Evolutionary conservation across 2,329 filamentous ascomycete species (phyloP).

Genomic region (Nannizzia gypsea): DNA sequence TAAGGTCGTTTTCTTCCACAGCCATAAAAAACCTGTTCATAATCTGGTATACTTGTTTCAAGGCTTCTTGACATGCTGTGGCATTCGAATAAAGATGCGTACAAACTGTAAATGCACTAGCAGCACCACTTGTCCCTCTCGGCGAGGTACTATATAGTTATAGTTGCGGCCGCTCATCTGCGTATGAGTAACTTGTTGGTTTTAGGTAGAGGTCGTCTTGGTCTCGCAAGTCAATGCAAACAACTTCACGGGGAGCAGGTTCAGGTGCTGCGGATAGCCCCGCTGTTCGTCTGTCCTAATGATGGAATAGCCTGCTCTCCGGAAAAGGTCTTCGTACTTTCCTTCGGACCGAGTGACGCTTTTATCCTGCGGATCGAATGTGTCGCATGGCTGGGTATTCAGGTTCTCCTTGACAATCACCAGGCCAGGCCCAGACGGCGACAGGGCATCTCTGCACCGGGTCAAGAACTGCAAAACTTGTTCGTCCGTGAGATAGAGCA

Average conservation of each 20-base stretch:
- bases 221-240: conserved; percentile 52
- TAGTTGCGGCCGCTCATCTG: not conserved
- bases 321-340: conserved; percentile 60
- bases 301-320: conserved; percentile 55
- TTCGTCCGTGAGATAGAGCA: conserved; percentile 65
- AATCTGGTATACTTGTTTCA: not conserved
- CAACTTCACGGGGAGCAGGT: conserved; percentile 61
- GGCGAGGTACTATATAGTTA: not conserved
- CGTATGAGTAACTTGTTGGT: no score
- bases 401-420: conserved; percentile 77
- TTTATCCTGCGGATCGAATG: conserved; percentile 64
- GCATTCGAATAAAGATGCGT: not conserved
- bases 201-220: not conserved
- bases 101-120: not conserved
- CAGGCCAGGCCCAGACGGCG: conserved; percentile 30
- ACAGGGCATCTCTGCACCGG: conserved; percentile 45
- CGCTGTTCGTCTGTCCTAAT: conserved; percentile 59
- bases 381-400: conserved; percentile 45
- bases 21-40: not conserved
- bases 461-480: conserved; percentile 58
- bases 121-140: not conserved
- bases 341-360: conserved; percentile 65
- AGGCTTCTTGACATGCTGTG: not conserved
- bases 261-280: conserved; percentile 51
- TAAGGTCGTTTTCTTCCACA: not conserved